These are phyloP conservation scores for Sclerotiophoma versabilis DNA, from an alignment of 2,329 filamentous ascomycete species.

Conservation along the genomic window DNA sequence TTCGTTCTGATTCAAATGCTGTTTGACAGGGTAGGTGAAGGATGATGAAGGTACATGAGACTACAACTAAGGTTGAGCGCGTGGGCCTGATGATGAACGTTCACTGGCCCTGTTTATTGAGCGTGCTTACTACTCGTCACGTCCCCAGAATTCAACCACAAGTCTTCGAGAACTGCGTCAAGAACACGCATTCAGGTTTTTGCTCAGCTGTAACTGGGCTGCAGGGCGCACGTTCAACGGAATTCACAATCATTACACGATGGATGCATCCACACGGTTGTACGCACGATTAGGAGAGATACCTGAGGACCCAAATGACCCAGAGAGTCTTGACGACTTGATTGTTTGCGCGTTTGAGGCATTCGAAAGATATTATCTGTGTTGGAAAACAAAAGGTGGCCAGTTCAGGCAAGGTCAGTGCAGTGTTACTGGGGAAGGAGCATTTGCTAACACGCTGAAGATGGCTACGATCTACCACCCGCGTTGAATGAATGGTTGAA, in stretches of 20 bases:
- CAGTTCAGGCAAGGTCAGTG: constrained; percentile 46
- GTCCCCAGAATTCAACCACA: too few species aligned
- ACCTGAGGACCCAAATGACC: constrained; percentile 37
- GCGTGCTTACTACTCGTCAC: neutral
- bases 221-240: neutral
- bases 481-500: constrained; percentile 47
- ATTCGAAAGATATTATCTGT: constrained; percentile 51
- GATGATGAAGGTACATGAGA: neutral
- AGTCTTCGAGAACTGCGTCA: too few species aligned
- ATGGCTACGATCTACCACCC: constrained; percentile 45
- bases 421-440: neutral
- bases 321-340: constrained; percentile 48
- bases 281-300: constrained; percentile 44
- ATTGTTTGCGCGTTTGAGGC: constrained; percentile 50
- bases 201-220: neutral
- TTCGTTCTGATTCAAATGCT: neutral
- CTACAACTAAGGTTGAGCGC: neutral
- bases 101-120: neutral
- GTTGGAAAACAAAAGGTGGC: constrained; percentile 48
- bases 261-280: constrained; percentile 41
- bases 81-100: neutral
- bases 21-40: neutral
- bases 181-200: too few species aligned
- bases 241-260: constrained; percentile 6
- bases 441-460: constrained; percentile 21